Percentiles rank a stretch among this genome's conserved stretches.
Evolutionary conservation across 495 filamentous ascomycete species (phyloP).

Genomic region (Aspergillus homomorphus): DNA sequence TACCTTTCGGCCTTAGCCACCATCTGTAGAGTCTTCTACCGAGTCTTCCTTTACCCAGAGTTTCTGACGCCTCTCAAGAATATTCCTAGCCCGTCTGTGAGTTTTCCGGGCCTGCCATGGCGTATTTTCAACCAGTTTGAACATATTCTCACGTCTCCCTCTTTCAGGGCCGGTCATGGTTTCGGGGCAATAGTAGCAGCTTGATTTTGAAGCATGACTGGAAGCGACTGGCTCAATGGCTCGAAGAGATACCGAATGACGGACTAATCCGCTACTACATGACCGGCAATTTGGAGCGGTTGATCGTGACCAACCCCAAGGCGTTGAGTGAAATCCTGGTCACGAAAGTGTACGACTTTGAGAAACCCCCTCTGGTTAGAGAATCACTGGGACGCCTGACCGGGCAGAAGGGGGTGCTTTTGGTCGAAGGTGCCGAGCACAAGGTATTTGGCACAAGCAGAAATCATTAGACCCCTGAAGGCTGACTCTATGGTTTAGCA

Average conservation of each 20-base stretch:
- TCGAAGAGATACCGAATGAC: slow-evolving; percentile 67
- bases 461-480: not conserved
- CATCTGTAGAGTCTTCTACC: slow-evolving; percentile 42
- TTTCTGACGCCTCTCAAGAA: slow-evolving; percentile 68
- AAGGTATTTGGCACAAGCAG: slow-evolving; percentile 40
- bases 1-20: slow-evolving; percentile 24
- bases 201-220: slow-evolving; percentile 48
- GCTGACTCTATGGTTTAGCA: slow-evolving; percentile 11
- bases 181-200: slow-evolving; percentile 31
- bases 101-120: slow-evolving; percentile 7
- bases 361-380: slow-evolving; percentile 62
- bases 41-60: slow-evolving; percentile 62
- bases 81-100: slow-evolving; percentile 58
- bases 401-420: slow-evolving; percentile 66
- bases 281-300: slow-evolving; percentile 66
- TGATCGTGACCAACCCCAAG: slow-evolving; percentile 65
- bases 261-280: slow-evolving; percentile 72
- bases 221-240: slow-evolving; percentile 57
- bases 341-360: slow-evolving; percentile 72
- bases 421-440: slow-evolving; percentile 86
- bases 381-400: slow-evolving; percentile 59
- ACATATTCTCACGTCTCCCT: not conserved
- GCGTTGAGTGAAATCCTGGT: slow-evolving; percentile 62
- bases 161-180: slow-evolving; percentile 37
- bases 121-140: not conserved